phyloP scores from a whole-genome alignment of 129 eudicot genomes.

The Artemisia tridentata region DNA sequence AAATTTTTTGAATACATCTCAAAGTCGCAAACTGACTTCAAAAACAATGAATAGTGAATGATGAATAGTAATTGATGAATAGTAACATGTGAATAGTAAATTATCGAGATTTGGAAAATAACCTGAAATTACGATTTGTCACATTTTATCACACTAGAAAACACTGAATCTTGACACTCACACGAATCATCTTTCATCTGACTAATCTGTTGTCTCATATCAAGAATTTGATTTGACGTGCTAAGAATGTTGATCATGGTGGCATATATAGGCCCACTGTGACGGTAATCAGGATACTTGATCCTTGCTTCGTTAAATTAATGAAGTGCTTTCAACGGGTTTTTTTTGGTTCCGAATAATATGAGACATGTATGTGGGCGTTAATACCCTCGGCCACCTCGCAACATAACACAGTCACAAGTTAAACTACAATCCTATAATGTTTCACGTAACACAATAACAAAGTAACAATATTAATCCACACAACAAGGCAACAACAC shows the following conservation, averaged over 20 bases:
- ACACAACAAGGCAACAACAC: background rate
- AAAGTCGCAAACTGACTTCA: too few relatives aligned
- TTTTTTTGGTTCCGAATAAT: constrained; percentile 64
- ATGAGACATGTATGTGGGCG: constrained; percentile 71
- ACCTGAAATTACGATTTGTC: too few relatives aligned
- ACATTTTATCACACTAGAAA: constrained; percentile 53
- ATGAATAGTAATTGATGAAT: too few relatives aligned
- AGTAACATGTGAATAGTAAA: too few relatives aligned
- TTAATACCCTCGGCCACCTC: constrained; percentile 69
- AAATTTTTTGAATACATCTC: too few relatives aligned
- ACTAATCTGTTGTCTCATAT: constrained; percentile 69
- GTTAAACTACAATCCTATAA: background rate
- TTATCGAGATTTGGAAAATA: too few relatives aligned
- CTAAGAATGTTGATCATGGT: constrained; percentile 81
- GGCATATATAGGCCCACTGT: constrained; percentile 85
- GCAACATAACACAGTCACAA: background rate
- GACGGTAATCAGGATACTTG: constrained; percentile 65
- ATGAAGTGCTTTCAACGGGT: constrained; percentile 72
- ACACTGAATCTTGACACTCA: constrained; percentile 69
- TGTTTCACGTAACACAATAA: background rate
- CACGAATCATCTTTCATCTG: constrained; percentile 85
- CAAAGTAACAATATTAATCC: background rate
- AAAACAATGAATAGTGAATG: too few relatives aligned
- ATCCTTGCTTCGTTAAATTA: constrained; percentile 68
- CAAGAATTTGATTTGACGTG: constrained; percentile 46